A percentile compares a stretch with the other conserved stretches of the same genome.
phyloP scores from a whole-genome alignment of 2,329 filamentous ascomycete species.

The Bisporella sp. region DNA sequence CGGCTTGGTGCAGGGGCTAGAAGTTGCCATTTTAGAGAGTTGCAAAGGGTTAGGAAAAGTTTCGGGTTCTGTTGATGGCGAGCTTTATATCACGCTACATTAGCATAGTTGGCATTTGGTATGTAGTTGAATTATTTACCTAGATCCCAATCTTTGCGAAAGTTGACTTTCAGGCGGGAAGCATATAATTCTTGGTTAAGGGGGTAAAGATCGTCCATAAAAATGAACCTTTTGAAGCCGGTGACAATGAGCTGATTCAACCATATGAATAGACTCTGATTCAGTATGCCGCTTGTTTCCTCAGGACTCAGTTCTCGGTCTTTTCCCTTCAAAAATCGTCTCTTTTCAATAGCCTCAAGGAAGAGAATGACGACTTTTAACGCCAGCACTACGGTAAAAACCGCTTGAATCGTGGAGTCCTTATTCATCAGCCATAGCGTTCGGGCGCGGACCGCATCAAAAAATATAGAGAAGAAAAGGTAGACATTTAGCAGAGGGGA shows the following conservation, averaged over 20 bases:
- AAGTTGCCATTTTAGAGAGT: conserved; percentile 2
- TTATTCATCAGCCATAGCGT: neutral
- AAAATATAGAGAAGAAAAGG: neutral
- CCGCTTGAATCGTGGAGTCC: neutral
- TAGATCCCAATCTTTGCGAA: neutral
- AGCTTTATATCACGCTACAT: no score
- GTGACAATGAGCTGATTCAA: neutral
- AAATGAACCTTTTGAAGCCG: neutral
- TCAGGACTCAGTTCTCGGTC: neutral
- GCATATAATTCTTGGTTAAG: neutral
- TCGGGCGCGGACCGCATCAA: neutral
- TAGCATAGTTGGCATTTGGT: no score
- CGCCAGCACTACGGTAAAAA: neutral
- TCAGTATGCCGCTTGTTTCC: neutral
- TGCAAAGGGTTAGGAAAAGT: neutral
- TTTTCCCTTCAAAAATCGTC: no score
- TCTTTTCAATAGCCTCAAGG: neutral
- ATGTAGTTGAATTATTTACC: neutral
- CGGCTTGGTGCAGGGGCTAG: conserved; percentile 10
- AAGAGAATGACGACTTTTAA: neutral
- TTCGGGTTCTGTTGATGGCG: no score
- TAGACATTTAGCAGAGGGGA: neutral
- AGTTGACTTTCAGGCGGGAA: neutral
- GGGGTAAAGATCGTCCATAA: neutral
- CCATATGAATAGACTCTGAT: neutral